Percentiles rank a stretch among this genome's conserved stretches.
These are phyloP conservation scores for Pichia rugopelliculosa DNA, from an alignment of 805 yeast species.

Conservation along the genomic window DNA sequence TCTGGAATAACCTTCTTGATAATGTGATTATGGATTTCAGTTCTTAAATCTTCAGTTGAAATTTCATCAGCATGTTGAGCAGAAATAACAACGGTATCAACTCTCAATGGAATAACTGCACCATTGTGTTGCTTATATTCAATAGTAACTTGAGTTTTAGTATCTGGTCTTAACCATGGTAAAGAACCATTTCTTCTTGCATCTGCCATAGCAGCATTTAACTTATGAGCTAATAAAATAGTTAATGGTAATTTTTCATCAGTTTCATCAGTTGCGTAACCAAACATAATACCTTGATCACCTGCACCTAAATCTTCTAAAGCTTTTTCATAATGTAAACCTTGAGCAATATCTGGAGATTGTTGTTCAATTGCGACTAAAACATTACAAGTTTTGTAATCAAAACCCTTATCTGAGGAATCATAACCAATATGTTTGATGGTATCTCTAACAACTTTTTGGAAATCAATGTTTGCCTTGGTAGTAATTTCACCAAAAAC, in stretches of 20 bases:
- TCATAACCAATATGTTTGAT: conserved; percentile 98
- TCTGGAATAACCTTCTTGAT: conserved; percentile 90
- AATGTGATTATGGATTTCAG: conserved; percentile 68
- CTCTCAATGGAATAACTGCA: conserved; percentile 92
- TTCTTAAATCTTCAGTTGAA: conserved; percentile 86
- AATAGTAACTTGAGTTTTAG: conserved; percentile 98
- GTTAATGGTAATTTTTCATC: conserved; percentile 97
- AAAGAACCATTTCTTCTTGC: conserved; percentile 96
- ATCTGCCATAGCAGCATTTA: conserved; percentile 92
- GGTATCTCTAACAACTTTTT: conserved; percentile 95
- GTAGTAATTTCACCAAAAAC: conserved; percentile 99
- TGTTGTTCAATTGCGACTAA: conserved; percentile 99
- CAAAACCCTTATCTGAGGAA: conserved; percentile 92
- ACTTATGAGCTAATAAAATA: conserved; percentile 86
- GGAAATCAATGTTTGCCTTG: conserved; percentile 91
- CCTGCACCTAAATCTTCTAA: conserved; percentile 99
- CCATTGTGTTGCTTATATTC: conserved; percentile 93
- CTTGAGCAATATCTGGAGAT: conserved; percentile 98
- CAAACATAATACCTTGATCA: conserved; percentile 99
- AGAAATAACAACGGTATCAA: conserved; percentile 94
- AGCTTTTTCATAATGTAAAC: conserved; percentile 93
- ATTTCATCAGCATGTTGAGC: conserved; percentile 97
- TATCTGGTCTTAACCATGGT: conserved; percentile 98
- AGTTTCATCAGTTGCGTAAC: conserved; percentile 98
- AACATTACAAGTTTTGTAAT: conserved; percentile 98